Base-by-base conservation (phyloP, 768 basidiomycete genomes). In the Mycena indigotica region DNA sequence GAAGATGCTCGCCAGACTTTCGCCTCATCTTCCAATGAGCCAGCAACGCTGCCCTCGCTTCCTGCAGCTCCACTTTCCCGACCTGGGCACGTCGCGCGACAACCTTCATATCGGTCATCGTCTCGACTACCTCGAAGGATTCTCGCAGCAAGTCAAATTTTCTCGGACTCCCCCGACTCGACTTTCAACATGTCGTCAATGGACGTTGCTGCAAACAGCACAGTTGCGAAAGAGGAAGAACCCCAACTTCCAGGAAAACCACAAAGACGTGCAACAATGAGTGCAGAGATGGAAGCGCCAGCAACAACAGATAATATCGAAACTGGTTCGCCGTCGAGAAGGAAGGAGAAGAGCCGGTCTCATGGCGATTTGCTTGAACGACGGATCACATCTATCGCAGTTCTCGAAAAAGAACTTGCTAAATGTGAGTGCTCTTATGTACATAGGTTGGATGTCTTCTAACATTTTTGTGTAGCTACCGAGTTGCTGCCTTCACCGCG, bases 1-100 rank as follows among this genome's bases (percentile, higher is more conserved):
- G 87, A 91, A 66, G 92, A 92, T 65, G 85, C 91, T 15, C 80
- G 87, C 39, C 84, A 88, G 67, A 87, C 82, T 55, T 93, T 93
- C 65, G 87, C 83, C 25, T 80, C 83, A 8, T 77, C 80, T 5
- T 75, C 80, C 2, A 76, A 75, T 0, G 75, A 73, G 23, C 63
- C 75, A 48, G 70, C 77, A 35, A 71, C 78, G 26, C 79, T 86
- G 41, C 85, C 87, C 10, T 79, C 88, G 15, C 80, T 90, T 25
- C 88, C 89, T 1, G 72, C 86, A 16, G 76, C 80, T 0, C 85
- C 87, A 3, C 68, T 82, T 19, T 78, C 85, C 3, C 79, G 83
- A 19, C 79, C 80, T 25, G n/a, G n/a, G n/a, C n/a, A n/a, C n/a
- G 66, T 74, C 5, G 83, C 81, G 0, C 74, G 75, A 32, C 70